Base-by-base conservation (phyloP, 2,329 filamentous ascomycete species). In the Sporothrix euskadiensis region DNA sequence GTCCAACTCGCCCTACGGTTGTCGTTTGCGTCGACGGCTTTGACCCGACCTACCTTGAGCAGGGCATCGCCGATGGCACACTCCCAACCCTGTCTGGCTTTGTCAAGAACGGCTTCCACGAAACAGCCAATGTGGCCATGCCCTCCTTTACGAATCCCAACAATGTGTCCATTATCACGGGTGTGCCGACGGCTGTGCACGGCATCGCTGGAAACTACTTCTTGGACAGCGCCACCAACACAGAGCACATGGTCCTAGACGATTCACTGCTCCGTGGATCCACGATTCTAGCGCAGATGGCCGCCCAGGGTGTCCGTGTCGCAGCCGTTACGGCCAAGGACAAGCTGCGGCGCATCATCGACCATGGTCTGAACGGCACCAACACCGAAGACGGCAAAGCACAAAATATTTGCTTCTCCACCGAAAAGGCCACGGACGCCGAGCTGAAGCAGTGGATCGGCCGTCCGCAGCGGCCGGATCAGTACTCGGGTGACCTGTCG, bases 111-210 rank as follows among this genome's bases (percentile, higher is more conserved):
- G 83, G 83, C 6, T 84, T 84, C 76, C 80, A 83, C 70, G 76
- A 77, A 1, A 81, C 80, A 0, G 83, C 82, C 0, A 79, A 81
- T 54, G 80, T 79, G 61, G 79, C 80, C 44, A 84, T 84, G 82
- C 83, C 83, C 0, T 82, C 83, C 0, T 81, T 84, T 73, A 84
- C 83, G 12, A 84, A 84, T 72, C 81, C 83, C 3, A 84, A 84
- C 78, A 84, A 84, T 71, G 79, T 83, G 4, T 83, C 81, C 69
- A 84, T 84, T 72, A 83, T 84, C 76, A 84, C 83, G 0, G 83
- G 83, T 4, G 79, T 78, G 10, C 82, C 83, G 1, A 79, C 83
- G 0, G 74, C 79, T 3, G 77, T 80, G 9, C 83, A 85, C 68
- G 83, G 83, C 32, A 83, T 84, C 65, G 78, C 82, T 2, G 83